Evolutionary conservation across 208 protist genomes (phyloP).

Genomic region (Naegleria lovaniensis): DNA sequence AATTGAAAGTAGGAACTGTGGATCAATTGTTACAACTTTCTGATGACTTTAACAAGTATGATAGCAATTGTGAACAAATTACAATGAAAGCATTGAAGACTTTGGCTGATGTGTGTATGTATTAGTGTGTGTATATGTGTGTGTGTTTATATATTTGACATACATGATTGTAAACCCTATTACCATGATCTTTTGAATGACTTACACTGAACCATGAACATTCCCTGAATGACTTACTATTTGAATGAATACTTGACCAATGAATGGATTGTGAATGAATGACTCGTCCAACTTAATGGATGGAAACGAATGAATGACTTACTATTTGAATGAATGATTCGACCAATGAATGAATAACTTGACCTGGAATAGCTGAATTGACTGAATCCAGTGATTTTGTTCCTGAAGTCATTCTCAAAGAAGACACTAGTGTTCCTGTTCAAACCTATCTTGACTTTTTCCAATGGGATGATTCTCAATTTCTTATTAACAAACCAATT

Average conservation of each 20-base stretch:
- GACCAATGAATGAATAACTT: too few relatives aligned
- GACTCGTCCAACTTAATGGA: too few relatives aligned
- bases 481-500: background rate
- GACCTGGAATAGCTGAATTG: background rate
- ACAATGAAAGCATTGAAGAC: constrained; percentile 15
- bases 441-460: background rate
- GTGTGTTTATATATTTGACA: too few relatives aligned
- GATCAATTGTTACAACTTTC: background rate
- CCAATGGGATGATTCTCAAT: constrained; percentile 18
- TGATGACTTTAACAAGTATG: constrained; percentile 6
- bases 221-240: too few relatives aligned
- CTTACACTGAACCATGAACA: too few relatives aligned
- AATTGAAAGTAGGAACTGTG: background rate
- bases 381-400: background rate
- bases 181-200: too few relatives aligned
- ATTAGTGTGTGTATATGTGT: too few relatives aligned
- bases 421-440: background rate
- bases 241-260: too few relatives aligned
- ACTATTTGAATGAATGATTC: too few relatives aligned
- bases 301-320: too few relatives aligned
- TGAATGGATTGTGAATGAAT: too few relatives aligned
- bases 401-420: background rate
- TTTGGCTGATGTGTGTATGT: background rate
- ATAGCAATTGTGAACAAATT: background rate
- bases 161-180: too few relatives aligned